phyloP scores from a whole-genome alignment of 163 green algal species.

The Scenedesmus sp. region DNA sequence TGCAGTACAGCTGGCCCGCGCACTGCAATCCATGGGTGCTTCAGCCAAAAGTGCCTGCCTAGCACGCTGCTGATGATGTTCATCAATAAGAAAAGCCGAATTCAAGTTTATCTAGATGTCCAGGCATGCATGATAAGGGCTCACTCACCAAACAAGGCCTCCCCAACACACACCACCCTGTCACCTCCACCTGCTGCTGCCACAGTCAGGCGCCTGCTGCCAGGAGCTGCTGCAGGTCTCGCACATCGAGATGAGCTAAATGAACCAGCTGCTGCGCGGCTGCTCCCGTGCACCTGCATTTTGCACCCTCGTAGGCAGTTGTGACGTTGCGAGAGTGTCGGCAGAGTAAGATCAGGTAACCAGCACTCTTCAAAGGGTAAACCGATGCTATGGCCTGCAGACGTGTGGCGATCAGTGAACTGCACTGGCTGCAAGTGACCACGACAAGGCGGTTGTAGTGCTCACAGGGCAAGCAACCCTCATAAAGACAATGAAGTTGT shows the following conservation, averaged over 20 bases:
- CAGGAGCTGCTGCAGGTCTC: neutral
- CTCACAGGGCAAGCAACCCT: neutral
- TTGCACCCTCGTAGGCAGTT: neutral
- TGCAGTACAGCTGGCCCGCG: neutral
- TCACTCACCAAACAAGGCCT: constrained; percentile 83
- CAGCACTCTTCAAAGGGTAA: neutral
- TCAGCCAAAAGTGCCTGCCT: neutral
- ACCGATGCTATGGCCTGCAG: neutral
- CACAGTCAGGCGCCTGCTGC: neutral
- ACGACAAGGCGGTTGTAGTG: neutral
- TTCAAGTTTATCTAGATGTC: neutral
- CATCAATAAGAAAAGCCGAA: neutral
- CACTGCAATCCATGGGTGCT: neutral
- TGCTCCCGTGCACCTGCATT: neutral
- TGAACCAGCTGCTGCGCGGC: neutral
- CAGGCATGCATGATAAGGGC: neutral
- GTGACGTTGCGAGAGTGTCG: neutral
- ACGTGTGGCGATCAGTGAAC: neutral
- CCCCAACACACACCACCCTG: constrained; percentile 76
- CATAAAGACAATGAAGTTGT: too few relatives aligned
- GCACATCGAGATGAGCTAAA: neutral
- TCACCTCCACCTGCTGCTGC: neutral
- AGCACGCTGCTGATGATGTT: neutral
- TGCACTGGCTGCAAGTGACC: neutral
- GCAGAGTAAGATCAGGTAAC: neutral